Base-by-base conservation (phyloP, 768 basidiomycete genomes). In the Pleurotus cornucopiae region DNA sequence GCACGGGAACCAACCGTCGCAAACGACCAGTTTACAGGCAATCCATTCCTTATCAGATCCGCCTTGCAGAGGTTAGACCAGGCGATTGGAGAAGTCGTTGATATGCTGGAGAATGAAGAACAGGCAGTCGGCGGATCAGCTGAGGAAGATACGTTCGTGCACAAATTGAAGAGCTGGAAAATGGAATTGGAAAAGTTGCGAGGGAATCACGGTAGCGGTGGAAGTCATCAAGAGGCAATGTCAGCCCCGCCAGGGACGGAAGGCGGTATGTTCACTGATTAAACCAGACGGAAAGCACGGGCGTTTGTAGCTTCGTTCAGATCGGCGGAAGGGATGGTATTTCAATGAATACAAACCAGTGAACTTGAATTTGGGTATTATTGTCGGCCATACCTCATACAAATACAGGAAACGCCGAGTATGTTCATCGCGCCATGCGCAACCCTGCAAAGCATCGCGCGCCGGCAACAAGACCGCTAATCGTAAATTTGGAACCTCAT, bases 1-100 rank as follows among this genome's bases (percentile, higher is more conserved):
- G 64, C 65, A 1, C 66, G 54, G 46, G 63, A 61, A 55, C 68
- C 7, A n/a, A 56, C 49, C 57, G 64, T 21, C n/a, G 63, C 63
- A 16, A 56, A 64, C 6, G 62, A 69, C 12, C 62, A 61, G 9
- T 68, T 68, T 44, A 67, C 77, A 9, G 77, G 77, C 16, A 83
- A 81, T 58, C 76, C 80, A 1, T 80, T 71, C 60, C 68, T 79
- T 4, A 75, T 81, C 66, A 65, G 72, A 26, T 67, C 66, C 26
- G 73, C 75, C 2, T 63, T 82, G 26, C 61, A 70, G 45, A 76
- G 75, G 46, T 70, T 81, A 40, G 79, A 80, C 58, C 62, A 67
- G 49, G 71, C 77, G 2, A 66, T 81, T 49, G 61, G 65, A 9
- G 73, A 79, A 14, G 67, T 78, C 40, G 78, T 81, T 41, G 57